Conservation (phyloP, 495 filamentous ascomycete genomes). For the Hypoxylon crocopeplum region DNA sequence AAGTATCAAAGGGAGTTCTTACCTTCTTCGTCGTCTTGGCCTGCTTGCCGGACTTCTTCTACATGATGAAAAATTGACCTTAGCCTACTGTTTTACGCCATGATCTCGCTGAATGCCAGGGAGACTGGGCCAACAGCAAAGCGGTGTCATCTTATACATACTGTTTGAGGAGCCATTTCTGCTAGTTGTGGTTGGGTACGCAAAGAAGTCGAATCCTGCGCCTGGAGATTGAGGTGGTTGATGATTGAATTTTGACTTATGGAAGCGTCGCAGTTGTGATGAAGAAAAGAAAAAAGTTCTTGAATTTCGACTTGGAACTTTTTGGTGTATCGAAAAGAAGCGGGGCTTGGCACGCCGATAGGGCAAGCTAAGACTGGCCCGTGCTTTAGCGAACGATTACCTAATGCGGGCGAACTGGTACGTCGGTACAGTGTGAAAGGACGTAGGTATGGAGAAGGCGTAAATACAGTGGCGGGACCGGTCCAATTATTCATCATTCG, state of each 20-base stretch:
- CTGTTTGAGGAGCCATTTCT: constrained; percentile 69
- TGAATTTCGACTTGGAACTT: constrained; percentile 32
- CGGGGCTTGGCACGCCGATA: constrained; percentile 27
- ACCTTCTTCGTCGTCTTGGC: constrained; percentile 72
- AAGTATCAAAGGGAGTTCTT: constrained; percentile 23
- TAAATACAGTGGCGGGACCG: too few species aligned
- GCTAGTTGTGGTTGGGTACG: constrained; percentile 49
- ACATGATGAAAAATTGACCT: constrained; percentile 62
- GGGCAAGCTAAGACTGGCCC: too few species aligned
- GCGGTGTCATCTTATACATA: constrained; percentile 79
- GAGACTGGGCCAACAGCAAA: constrained; percentile 82
- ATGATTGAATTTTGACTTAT: constrained; percentile 16
- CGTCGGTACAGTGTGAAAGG: background rate
- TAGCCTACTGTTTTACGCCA: constrained; percentile 94
- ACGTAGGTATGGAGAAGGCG: too few species aligned
- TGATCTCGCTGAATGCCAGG: constrained; percentile 46
- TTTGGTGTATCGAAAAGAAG: constrained; percentile 43
- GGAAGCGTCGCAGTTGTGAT: constrained; percentile 16
- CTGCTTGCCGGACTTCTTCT: constrained; percentile 70
- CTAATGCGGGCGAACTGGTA: too few species aligned
- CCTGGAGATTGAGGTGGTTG: constrained; percentile 37
- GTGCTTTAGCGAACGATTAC: too few species aligned
- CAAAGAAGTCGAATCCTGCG: constrained; percentile 71
- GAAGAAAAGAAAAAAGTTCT: constrained; percentile 26
- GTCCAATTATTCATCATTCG: too few species aligned